Base-by-base conservation (phyloP, 78 protist species). In the Tieghemostelium lacteum region DNA sequence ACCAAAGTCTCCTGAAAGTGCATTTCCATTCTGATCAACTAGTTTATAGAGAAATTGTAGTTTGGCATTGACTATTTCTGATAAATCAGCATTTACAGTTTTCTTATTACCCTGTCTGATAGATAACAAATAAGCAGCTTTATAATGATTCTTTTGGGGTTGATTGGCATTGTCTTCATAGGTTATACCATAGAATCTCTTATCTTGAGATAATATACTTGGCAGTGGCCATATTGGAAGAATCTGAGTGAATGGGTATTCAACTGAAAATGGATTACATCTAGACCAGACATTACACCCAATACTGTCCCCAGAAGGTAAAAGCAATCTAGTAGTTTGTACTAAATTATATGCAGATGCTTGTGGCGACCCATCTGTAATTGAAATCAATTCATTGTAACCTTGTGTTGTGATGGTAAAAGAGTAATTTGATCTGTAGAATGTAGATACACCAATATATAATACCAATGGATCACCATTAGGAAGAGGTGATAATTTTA, bases 141-240 rank as follows among this genome's bases (percentile, higher is more conserved):
- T 63, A 73, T 64, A 83, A 26, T 42, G 29, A 1, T 24, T n/a
- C 12, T 3, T 8, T 19, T 52, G 22, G 1, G 67, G 52, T 19
- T 57, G 37, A 33, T 50, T 83, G 3, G 12, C 20, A 14, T 8
- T 16, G 4, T 55, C 75, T 3, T 52, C 22, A 42, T 42, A 67
- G 26, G 40, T 57, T 0, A 50, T 40, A 0, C 40, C 74, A 7
- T 34, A 22, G 4, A 67, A 67, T 67, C 37, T 67, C 20, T 67
- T 29, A 40, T 67, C 74, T 10, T 42, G 22, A 4, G 29, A 17
- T 26, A 67, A 67, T 67, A 33, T 24, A 26, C 19, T 14, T 34
- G 91, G 91, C 5, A 69, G 26, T 69, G 91, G 91, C 91, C 91
- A 83, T 22, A 83, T 24, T 45, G 91, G 91, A 4, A 67, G 55